Conservation (phyloP, 106 monocot genomes). For the Dendrobium officinale region DNA sequence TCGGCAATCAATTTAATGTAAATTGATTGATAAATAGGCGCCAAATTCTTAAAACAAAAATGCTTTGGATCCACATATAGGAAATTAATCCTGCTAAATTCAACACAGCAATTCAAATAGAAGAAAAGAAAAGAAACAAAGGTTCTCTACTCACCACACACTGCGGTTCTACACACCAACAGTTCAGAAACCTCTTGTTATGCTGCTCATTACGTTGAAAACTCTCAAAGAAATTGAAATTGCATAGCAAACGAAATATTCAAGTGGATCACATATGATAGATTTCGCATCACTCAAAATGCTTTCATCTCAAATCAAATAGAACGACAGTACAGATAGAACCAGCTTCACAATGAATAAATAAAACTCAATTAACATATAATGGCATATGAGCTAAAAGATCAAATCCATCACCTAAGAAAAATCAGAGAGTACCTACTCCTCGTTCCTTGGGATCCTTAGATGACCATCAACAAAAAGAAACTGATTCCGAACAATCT, state of each 20-base stretch:
- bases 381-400: background rate
- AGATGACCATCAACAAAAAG: slow-evolving; percentile 1
- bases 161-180: background rate
- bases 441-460: background rate
- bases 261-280: background rate
- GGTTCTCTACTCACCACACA: background rate
- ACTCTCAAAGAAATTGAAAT: background rate
- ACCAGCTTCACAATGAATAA: too few species aligned
- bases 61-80: background rate
- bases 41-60: too few species aligned
- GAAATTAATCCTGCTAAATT: background rate
- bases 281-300: background rate
- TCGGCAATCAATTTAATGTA: background rate
- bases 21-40: too few species aligned
- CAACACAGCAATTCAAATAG: background rate
- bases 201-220: background rate
- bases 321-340: background rate
- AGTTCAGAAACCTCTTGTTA: background rate
- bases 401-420: background rate
- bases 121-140: background rate
- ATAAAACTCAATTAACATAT: too few species aligned
- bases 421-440: background rate
- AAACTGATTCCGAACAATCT: background rate
- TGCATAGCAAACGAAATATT: background rate
- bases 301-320: background rate